Base-by-base conservation (phyloP, 192 early-diverging fungal species). In the Phycomyces blakesleeanus region DNA sequence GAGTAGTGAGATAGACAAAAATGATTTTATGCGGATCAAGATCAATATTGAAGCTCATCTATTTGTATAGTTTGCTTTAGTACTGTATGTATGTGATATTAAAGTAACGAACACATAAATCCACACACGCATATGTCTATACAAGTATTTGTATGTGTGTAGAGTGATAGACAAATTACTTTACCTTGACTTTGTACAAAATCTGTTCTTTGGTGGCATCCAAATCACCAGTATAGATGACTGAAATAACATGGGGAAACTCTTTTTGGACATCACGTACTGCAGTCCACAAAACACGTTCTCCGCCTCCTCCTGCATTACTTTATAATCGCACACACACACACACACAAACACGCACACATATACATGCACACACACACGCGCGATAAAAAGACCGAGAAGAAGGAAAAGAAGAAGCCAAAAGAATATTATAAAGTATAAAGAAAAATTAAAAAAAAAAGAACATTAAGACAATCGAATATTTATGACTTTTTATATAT, bases 211-310 rank as follows among this genome's bases (percentile, higher is more conserved):
- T 81, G 26, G 55, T 68, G 3, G 75, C 68, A 26, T 83, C 71
- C 0, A 64, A 64, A 57, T 91, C 88, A 53, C 93, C 91, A 0
- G 89, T 85, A 78, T 98, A 99, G 5, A 99, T 84, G 10, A 90
- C 80, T 44, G 82, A 86, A 7, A 84, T 72, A 1, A 86, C 77
- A 49, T 87, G 69, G 10, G 87, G 83, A 56, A 87, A 90, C 15
- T 85, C 70, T 38, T 80, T 63, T 66, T 94, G 91, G 51, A 98
- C 81, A 34, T 87, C 88, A 20, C 87, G 73, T 55, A 99, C 84
- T 25, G 89, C 85, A 0, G 83, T 87, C 98, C 98, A 99, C 7
- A 99, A 80, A 0, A 99, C 98, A 15, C 95, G 80, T 74, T 99
- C 97, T 5, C 97, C 97, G 18, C 97, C 97, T 34, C 96, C 97